Evolutionary conservation across 495 filamentous ascomycete species (phyloP), one percentile per base, ranked within the genome.

Genomic region (Oleoguttula mirabilis): DNA sequence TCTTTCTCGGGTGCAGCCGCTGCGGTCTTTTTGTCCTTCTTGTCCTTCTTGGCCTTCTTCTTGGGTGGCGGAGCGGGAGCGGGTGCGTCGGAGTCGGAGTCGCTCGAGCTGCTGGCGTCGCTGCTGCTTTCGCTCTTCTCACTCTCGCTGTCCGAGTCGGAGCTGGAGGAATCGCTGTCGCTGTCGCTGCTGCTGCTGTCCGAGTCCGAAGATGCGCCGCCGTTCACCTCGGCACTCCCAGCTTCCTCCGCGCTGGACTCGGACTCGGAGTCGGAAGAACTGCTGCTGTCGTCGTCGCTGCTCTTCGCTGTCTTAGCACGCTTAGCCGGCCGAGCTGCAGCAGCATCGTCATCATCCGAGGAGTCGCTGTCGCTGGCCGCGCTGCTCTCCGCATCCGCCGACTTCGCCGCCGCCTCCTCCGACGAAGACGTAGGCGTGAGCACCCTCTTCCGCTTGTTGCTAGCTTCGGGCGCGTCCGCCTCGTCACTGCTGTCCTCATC

Each of bases 361-460:
- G 37, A 44, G 32, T 20, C 23, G 25, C 27, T 21, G 21, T 22
- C 28, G 17, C 50, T 41, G 6, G 7, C 30, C 5, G 21, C 33
- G 25, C 21, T 41, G 23, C 41, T 41, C 7, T 42, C 34, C n/a
- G n/a, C n/a, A 0, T 34, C 14, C 17, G 52, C 51, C 11, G 55
- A 49, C 12, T 37, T 38, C 14, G 50, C 47, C 17, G 36, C 45
- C 4, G 36, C 43, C n/a, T 39, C 45, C 4, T 41, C 30, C 27
- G 32, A 16, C 3, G 43, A 47, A 16, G 48, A 51, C 0, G 17
- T 14, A 11, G 52, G 39, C 33, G 42, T 50, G 5, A 30, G 32
- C 4, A 16, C 32, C n/a, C 50, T 14, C 35, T 53, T 53, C 14
- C 50, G 25, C 40, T 53, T 53, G 21, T 11, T n/a, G 12, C 45